A percentile compares a stretch with the other conserved stretches of the same genome.
phyloP scores from a whole-genome alignment of 805 yeast species.

The Ogataea pini region DNA sequence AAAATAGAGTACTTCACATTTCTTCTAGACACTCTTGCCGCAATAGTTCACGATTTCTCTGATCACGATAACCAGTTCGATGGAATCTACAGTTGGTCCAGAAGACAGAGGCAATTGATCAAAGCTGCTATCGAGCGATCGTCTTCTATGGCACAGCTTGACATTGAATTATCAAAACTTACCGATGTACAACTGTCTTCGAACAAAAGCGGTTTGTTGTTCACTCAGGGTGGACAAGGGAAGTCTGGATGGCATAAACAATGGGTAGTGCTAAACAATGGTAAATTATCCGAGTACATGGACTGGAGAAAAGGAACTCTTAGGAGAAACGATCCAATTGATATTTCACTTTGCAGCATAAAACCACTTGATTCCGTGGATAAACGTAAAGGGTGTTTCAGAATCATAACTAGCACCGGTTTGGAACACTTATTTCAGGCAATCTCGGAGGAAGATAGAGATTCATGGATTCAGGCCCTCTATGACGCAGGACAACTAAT shows the following conservation, averaged over 20 bases:
- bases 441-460: conserved; percentile 62
- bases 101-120: conserved; percentile 20
- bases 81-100: conserved; percentile 13
- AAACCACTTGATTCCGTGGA: conserved; percentile 46
- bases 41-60: conserved; percentile 18
- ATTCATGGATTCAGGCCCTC: conserved; percentile 66
- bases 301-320: conserved; percentile 77
- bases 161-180: conserved; percentile 46
- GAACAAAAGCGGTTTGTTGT: conserved; percentile 50
- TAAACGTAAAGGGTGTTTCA: conserved; percentile 63
- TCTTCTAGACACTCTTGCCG: conserved; percentile 30
- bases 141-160: conserved; percentile 30
- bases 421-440: conserved; percentile 74
- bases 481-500: conserved; percentile 50
- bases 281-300: conserved; percentile 66
- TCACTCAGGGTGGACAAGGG: conserved; percentile 59
- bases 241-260: conserved; percentile 84
- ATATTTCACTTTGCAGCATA: conserved; percentile 65
- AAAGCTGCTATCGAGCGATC: conserved; percentile 23
- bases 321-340: conserved; percentile 66
- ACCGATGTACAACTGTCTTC: conserved; percentile 10
- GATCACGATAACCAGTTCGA: conserved; percentile 18
- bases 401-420: conserved; percentile 69
- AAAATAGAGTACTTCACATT: conserved; percentile 34
- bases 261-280: conserved; percentile 77